Conservation (phyloP, 2,329 filamentous ascomycete genomes). For the Colletotrichum phormii region DNA sequence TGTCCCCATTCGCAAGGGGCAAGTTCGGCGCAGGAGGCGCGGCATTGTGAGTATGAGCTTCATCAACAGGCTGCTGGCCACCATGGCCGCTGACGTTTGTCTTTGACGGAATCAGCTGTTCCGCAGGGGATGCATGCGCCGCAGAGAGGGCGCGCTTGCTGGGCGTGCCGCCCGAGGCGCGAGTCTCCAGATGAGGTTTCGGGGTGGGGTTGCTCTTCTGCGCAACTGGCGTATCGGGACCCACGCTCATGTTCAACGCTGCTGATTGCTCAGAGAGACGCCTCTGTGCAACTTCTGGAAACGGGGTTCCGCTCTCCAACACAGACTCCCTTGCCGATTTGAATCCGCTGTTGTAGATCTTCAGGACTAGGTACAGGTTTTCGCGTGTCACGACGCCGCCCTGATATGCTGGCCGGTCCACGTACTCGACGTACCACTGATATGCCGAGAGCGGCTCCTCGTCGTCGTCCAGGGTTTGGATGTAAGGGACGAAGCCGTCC, state of each 20-base stretch:
- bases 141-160: background rate
- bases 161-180: background rate
- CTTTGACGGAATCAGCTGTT: background rate
- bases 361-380: conserved; percentile 50
- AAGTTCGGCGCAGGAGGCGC: background rate
- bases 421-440: conserved; percentile 53
- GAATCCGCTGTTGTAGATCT: conserved; percentile 47
- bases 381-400: conserved; percentile 47
- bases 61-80: background rate
- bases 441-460: conserved; percentile 49
- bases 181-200: background rate
- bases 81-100: background rate
- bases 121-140: background rate
- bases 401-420: conserved; percentile 39
- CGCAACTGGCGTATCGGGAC: background rate
- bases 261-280: background rate
- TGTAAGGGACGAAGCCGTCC: conserved; percentile 55
- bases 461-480: conserved; percentile 41
- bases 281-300: background rate
- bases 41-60: background rate
- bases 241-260: background rate
- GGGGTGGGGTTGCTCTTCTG: background rate
- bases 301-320: background rate
- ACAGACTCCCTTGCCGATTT: conserved; percentile 27
- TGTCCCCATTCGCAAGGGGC: background rate